A percentile compares a stretch with the other conserved stretches of the same genome.
phyloP scores from a whole-genome alignment of 2,329 filamentous ascomycete genomes.

The Rhynchosporium secalis region DNA sequence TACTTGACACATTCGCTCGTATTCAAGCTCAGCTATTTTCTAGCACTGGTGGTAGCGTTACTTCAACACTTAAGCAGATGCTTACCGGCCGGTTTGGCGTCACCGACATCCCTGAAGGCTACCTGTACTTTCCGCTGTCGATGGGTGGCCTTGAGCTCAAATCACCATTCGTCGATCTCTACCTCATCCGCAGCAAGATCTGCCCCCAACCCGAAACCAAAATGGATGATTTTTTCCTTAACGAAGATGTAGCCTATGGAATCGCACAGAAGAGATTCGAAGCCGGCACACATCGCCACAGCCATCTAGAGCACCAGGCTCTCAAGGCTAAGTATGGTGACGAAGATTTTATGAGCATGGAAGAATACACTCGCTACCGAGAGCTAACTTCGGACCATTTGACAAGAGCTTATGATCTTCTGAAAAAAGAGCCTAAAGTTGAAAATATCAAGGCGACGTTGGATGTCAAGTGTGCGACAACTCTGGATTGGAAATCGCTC shows the following conservation, averaged over 20 bases:
- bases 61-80: conserved; percentile 48
- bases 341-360: conserved; percentile 41
- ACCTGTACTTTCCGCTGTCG: conserved; percentile 43
- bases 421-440: conserved; percentile 37
- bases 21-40: conserved; percentile 54
- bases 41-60: conserved; percentile 44
- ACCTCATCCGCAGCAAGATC: conserved; percentile 30
- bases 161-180: conserved; percentile 43
- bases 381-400: conserved; percentile 39
- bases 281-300: conserved; percentile 19
- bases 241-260: conserved; percentile 41
- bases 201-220: conserved; percentile 28
- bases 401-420: conserved; percentile 33
- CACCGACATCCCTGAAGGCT: conserved; percentile 41
- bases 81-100: conserved; percentile 51
- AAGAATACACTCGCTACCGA: conserved; percentile 43
- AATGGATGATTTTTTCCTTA: conserved; percentile 36
- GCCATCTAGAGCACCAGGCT: not conserved
- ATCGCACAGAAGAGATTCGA: conserved; percentile 39
- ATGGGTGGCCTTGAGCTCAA: conserved; percentile 44
- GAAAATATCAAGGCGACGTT: conserved; percentile 29
- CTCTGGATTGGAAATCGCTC: conserved; percentile 3
- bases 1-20: conserved; percentile 50
- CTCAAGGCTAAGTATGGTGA: conserved; percentile 25
- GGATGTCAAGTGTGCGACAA: conserved; percentile 19